Evolutionary conservation across 441 rosid species (phyloP).

Genomic region (Populus hybrid): DNA sequence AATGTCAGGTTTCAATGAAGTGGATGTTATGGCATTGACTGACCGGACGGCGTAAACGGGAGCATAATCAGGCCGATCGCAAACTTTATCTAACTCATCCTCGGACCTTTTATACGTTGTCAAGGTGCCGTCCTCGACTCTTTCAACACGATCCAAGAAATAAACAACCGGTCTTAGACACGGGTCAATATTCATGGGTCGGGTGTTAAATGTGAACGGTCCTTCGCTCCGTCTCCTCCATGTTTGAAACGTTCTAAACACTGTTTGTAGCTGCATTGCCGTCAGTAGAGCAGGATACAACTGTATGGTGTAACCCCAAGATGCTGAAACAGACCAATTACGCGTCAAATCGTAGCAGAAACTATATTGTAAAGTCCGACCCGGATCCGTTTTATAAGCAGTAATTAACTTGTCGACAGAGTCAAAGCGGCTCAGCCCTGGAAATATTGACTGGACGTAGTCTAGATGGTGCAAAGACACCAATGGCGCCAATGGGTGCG

Average conservation of each 20-base stretch:
- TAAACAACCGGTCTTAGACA: conserved; percentile 56
- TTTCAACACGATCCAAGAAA: conserved; percentile 46
- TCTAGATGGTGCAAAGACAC: conserved; percentile 87
- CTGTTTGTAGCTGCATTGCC: conserved; percentile 53
- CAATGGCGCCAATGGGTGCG: conserved; percentile 76
- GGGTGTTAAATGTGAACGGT: conserved; percentile 67
- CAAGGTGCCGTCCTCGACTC: conserved; percentile 29
- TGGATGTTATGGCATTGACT: conserved; percentile 31
- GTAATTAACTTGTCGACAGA: conserved; percentile 43
- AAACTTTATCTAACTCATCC: conserved; percentile 23
- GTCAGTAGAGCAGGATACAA: conserved; percentile 47
- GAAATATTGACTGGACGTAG: conserved; percentile 56
- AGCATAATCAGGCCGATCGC: conserved; percentile 33
- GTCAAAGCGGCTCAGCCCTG: conserved; percentile 37
- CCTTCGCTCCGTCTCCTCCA: conserved; percentile 60
- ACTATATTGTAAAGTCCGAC: conserved; percentile 67
- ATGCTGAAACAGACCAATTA: conserved; percentile 68
- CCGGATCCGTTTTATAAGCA: conserved; percentile 53
- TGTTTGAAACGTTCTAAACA: conserved; percentile 55
- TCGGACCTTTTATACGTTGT: conserved; percentile 45
- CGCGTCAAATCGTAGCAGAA: conserved; percentile 59
- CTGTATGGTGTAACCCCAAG: conserved; percentile 83
- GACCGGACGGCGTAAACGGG: conserved; percentile 28
- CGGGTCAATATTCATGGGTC: conserved; percentile 44
- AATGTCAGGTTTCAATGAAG: conserved; percentile 30